Evolutionary conservation across 2,329 filamentous ascomycete genomes (phyloP).

Genomic region (Talaromyces sp.): DNA sequence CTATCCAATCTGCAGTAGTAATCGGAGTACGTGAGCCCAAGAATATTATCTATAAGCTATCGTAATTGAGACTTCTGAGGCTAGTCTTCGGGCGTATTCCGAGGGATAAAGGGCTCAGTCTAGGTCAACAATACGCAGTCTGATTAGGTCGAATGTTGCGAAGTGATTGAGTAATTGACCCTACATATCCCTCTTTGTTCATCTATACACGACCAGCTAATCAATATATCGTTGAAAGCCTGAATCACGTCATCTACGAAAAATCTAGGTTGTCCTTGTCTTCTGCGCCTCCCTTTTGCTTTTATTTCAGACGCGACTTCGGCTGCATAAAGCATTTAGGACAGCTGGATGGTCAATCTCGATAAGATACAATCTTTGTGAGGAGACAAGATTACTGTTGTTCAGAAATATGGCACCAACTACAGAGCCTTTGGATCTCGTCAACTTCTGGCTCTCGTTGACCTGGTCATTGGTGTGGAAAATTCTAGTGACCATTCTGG

Average conservation of each 20-base stretch:
- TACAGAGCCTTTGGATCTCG: constrained; percentile 14
- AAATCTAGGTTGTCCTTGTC: background rate
- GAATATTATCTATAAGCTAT: background rate
- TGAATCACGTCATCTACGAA: background rate
- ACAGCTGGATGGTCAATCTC: background rate
- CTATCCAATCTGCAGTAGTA: background rate
- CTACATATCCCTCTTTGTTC: background rate
- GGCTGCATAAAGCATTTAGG: background rate
- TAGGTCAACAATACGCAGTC: background rate
- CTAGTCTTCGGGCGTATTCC: background rate
- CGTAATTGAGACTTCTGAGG: background rate
- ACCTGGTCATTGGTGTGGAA: constrained; percentile 18
- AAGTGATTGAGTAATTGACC: background rate
- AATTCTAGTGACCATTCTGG: constrained; percentile 8
- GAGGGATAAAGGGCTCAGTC: background rate
- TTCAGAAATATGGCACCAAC: constrained; percentile 9
- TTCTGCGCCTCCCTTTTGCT: background rate
- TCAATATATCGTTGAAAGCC: background rate
- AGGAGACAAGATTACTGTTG: background rate
- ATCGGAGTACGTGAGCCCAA: background rate
- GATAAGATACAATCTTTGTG: background rate
- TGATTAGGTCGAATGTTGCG: background rate
- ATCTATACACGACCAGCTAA: background rate
- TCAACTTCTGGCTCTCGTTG: constrained; percentile 13
- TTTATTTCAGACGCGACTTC: background rate